These are phyloP conservation scores for Papiliotrema laurentii DNA, from an alignment of 1,284 basidiomycete genomes.

Conservation along the genomic window DNA sequence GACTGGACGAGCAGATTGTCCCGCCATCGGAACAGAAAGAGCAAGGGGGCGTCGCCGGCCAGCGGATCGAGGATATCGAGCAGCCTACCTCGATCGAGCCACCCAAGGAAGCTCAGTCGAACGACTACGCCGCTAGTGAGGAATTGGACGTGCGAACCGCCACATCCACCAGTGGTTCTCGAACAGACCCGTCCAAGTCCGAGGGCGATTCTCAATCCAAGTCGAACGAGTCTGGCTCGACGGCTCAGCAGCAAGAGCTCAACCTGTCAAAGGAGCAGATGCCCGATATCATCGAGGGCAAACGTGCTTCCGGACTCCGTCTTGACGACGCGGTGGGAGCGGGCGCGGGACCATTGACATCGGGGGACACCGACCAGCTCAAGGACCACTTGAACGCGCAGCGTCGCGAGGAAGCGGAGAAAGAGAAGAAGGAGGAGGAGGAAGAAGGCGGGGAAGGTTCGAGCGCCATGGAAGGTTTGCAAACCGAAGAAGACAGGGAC, in stretches of 20 bases:
- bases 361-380: not conserved
- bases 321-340: not conserved
- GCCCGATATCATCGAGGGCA: constrained; percentile 4
- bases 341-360: constrained; percentile 3
- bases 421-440: not conserved
- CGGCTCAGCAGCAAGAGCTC: not conserved
- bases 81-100: constrained; percentile 15
- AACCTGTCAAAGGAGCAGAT: constrained; percentile 1
- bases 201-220: not conserved
- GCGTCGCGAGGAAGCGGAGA: not conserved
- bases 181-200: too few species aligned
- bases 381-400: constrained; percentile 3
- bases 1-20: constrained; percentile 19
- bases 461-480: not conserved
- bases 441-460: not conserved
- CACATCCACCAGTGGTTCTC: not conserved
- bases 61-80: constrained; percentile 25
- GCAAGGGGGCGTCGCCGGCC: constrained; percentile 28
- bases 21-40: constrained; percentile 14
- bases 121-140: not conserved
- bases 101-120: constrained; percentile 5
- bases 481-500: constrained; percentile 7
- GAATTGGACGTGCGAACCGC: not conserved
- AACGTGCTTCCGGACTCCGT: not conserved
- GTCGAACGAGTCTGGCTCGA: not conserved